Evolutionary conservation across 2,329 filamentous ascomycete genomes (phyloP).

Genomic region (Arthrocladium fulminans): DNA sequence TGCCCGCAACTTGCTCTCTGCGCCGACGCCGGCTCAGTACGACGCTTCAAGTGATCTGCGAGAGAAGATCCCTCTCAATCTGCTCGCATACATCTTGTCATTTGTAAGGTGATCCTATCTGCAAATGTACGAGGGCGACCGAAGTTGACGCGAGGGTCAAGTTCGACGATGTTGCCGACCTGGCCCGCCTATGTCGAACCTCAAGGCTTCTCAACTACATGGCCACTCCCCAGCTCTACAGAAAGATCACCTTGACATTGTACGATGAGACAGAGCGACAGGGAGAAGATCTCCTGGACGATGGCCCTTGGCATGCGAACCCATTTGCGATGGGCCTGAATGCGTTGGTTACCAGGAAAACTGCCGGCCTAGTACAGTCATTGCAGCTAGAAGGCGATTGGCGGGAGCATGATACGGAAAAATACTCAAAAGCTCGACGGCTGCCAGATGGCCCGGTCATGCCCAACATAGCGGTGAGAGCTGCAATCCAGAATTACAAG

Average conservation of each 20-base stretch:
- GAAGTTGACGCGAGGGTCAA: slow-evolving; percentile 24
- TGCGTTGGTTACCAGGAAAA: slow-evolving; percentile 49
- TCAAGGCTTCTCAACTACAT: slow-evolving; percentile 57
- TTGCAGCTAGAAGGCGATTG: slow-evolving; percentile 49
- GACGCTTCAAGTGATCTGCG: not conserved
- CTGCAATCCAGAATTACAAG: slow-evolving; percentile 51
- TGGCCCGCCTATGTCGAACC: slow-evolving; percentile 51
- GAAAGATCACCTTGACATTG: slow-evolving; percentile 46
- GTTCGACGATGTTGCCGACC: slow-evolving; percentile 50
- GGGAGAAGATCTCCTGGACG: slow-evolving; percentile 27
- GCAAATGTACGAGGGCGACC: not conserved
- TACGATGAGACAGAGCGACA: slow-evolving; percentile 42
- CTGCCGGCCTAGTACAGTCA: slow-evolving; percentile 44
- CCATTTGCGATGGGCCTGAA: slow-evolving; percentile 57
- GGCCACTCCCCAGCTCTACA: slow-evolving; percentile 53
- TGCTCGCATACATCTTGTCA: slow-evolving; percentile 49
- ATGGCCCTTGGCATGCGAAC: slow-evolving; percentile 53
- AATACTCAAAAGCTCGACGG: slow-evolving; percentile 48
- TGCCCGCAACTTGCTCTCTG: not conserved
- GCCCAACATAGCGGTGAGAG: slow-evolving; percentile 51
- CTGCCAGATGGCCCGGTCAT: slow-evolving; percentile 58
- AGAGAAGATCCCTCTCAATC: slow-evolving; percentile 46
- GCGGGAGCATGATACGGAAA: slow-evolving; percentile 51
- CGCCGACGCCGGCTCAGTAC: not conserved
- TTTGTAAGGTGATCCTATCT: slow-evolving; percentile 34